Evolutionary conservation across 225 moss, liverwort and hornwort species (phyloP), one percentile per base, ranked within the genome.

Genomic region (Anthoceros angustus): DNA sequence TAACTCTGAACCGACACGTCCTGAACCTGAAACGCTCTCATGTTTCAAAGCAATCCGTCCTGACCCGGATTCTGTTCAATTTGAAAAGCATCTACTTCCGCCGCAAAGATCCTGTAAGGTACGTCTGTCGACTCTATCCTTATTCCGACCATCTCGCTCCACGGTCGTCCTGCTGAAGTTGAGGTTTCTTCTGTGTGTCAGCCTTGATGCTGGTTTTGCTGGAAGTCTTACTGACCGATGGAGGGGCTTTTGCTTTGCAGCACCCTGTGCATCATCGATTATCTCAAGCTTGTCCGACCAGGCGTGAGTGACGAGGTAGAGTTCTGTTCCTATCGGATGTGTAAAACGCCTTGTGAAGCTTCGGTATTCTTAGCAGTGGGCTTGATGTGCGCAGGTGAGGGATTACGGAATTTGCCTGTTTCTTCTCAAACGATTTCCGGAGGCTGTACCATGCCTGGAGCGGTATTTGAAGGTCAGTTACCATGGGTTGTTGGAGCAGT

Each of bases 31-130:
- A 81, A 64, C 78, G 79, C 68, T 78, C 84, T 9, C 72, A 74
- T 63, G 81, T 84, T 7, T 78, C 84, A 46, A 84, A 84, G 43
- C 78, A 76, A 38, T 80, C 81, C 63, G 78, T 84, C 63, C 68
- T 84, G 65, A 78, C 81, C 66, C 81, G 84, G 70, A 80, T 84
- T 69, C 71, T 84, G 42, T 84, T 84, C 49, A 84, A 81, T 71
- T 63, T 84, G 64, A 84, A 84, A 71, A 76, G 81, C 62, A 81
- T 84, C 12, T 84, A 84, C 63, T 81, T 81, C 41, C 81, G 79
- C 66, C 68, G 78, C 68, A 84, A 84, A 75, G 84, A 84, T 46
- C 84, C 84, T 72, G 73, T 84, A 55, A 84, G 84, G 84, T 84
- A 41, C 5, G 55, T 23, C 5, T 6, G 7, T 55, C n/a, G 23